These are phyloP conservation scores for Debaryomyces coudertii DNA, from an alignment of 1,139 yeast genomes.

Conservation along the genomic window DNA sequence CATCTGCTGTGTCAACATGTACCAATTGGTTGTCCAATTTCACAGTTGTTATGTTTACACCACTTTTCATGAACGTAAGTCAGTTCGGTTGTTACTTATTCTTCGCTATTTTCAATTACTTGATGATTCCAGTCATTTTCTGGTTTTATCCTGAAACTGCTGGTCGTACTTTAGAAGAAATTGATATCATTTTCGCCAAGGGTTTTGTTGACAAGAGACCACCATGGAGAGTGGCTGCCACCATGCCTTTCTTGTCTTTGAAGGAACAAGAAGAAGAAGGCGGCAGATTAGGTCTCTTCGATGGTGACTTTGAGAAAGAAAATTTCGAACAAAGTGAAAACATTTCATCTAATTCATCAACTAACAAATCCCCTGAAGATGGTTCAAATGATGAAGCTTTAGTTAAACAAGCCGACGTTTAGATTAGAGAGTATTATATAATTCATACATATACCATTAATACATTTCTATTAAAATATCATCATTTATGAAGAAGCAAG, in stretches of 20 bases:
- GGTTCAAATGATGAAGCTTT: conserved; percentile 8
- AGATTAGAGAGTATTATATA: background rate
- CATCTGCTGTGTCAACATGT: conserved; percentile 54
- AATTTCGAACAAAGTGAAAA: conserved; percentile 34
- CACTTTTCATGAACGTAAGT: conserved; percentile 41
- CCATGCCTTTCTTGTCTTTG: conserved; percentile 49
- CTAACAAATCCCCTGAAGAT: conserved; percentile 12
- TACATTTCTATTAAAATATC: conserved; percentile 1
- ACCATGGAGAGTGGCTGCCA: conserved; percentile 55
- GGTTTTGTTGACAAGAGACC: conserved; percentile 49
- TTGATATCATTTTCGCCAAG: conserved; percentile 50
- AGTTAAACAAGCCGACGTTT: conserved; percentile 10
- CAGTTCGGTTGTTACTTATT: conserved; percentile 51
- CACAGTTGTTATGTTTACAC: conserved; percentile 54
- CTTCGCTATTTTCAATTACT: conserved; percentile 44
- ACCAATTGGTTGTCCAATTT: conserved; percentile 52
- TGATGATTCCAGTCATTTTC: conserved; percentile 45
- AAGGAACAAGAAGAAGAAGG: conserved; percentile 54
- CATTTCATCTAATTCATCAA: conserved; percentile 20
- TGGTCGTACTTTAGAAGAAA: conserved; percentile 52
- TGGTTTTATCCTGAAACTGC: conserved; percentile 54
- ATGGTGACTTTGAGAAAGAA: conserved; percentile 44
- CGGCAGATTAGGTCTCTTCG: conserved; percentile 50
- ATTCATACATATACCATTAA: conserved; percentile 1
- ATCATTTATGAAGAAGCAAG: too few species aligned